phyloP scores from a whole-genome alignment of 768 basidiomycete species.

The Mycena kentingensis region DNA sequence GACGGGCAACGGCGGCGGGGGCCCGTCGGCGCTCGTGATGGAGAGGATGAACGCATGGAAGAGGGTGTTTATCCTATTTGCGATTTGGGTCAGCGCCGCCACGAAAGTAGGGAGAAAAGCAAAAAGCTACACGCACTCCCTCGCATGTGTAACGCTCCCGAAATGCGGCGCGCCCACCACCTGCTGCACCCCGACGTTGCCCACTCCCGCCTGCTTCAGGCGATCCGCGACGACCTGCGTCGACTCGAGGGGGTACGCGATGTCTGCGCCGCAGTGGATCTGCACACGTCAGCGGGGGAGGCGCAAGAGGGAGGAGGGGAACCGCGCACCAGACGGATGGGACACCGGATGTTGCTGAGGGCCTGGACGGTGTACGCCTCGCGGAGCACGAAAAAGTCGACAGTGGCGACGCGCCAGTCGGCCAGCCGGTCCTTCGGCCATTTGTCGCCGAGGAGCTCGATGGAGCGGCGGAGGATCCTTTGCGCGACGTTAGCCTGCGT shows the following conservation, averaged over 20 bases:
- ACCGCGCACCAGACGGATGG: constrained; percentile 9
- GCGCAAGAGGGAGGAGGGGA: not conserved
- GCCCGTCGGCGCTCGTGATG: not conserved
- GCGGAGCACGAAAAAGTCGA: constrained; percentile 22
- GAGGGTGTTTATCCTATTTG: not conserved
- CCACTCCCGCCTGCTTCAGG: constrained; percentile 13
- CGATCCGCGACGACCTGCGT: constrained; percentile 8
- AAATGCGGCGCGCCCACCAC: constrained; percentile 19
- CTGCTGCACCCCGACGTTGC: constrained; percentile 5
- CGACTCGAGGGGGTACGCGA: constrained; percentile 17
- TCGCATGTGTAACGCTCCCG: constrained; percentile 12
- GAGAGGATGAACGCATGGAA: not conserved
- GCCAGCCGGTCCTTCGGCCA: constrained; percentile 10
- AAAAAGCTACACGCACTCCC: constrained; percentile 14
- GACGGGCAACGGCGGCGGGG: not conserved
- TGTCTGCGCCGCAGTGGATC: constrained; percentile 23
- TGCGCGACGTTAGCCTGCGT: not conserved
- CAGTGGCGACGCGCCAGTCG: constrained; percentile 10
- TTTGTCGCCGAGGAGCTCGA: not conserved
- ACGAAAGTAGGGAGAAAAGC: not conserved
- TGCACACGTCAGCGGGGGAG: not conserved
- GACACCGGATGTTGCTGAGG: constrained; percentile 13
- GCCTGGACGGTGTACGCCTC: constrained; percentile 7
- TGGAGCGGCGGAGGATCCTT: constrained; percentile 4
- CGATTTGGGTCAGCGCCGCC: not conserved